phyloP scores from a whole-genome alignment of 2,329 filamentous ascomycete species.

The Ophiostoma angusticollis region DNA sequence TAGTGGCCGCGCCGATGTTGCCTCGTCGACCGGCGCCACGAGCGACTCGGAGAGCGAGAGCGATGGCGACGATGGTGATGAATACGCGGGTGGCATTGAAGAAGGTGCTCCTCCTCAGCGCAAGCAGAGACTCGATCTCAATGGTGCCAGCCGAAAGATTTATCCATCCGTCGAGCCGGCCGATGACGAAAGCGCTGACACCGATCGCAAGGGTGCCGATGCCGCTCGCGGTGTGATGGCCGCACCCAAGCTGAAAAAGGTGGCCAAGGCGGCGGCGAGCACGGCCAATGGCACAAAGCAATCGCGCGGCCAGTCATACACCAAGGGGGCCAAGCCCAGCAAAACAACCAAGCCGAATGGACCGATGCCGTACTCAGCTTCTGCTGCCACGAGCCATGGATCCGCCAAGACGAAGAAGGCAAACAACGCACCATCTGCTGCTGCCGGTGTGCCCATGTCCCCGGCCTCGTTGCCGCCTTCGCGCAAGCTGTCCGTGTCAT shows the following conservation, averaged over 20 bases:
- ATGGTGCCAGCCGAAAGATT: conserved; percentile 31
- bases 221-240: conserved; percentile 20
- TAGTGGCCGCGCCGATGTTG: conserved; percentile 74
- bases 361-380: neutral
- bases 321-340: conserved; percentile 32
- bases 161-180: conserved; percentile 36
- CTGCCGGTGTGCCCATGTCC: conserved; percentile 36
- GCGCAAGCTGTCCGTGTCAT: conserved; percentile 63
- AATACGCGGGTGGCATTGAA: conserved; percentile 41
- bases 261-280: conserved; percentile 25
- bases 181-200: conserved; percentile 46
- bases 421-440: neutral
- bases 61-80: conserved; percentile 56
- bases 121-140: conserved; percentile 40
- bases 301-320: conserved; percentile 1
- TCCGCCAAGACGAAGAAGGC: conserved; percentile 31
- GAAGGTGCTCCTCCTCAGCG: conserved; percentile 44
- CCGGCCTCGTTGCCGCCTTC: conserved; percentile 57
- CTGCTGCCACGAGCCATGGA: conserved; percentile 32
- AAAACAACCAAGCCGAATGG: conserved; percentile 28
- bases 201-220: conserved; percentile 36
- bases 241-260: conserved; percentile 29
- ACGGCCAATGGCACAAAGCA: conserved; percentile 27
- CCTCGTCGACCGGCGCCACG: conserved; percentile 74
- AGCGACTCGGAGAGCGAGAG: conserved; percentile 63